Evolutionary conservation across 2,329 filamentous ascomycete species (phyloP).

Genomic region (Arthrobotrys pseudoclavata): DNA sequence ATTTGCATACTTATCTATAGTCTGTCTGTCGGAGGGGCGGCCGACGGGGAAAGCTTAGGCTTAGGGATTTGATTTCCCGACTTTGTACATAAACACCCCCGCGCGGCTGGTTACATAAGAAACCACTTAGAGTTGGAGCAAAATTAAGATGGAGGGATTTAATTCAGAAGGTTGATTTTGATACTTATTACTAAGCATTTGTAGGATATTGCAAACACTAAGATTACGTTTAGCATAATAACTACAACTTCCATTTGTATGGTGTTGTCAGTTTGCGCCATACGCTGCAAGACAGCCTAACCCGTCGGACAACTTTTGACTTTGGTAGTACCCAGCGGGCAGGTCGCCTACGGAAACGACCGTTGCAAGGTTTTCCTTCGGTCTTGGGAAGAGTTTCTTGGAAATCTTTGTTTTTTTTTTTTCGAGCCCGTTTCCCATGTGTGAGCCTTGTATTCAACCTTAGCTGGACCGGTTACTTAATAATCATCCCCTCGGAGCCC

Average conservation of each 20-base stretch:
- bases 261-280: background rate
- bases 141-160: background rate
- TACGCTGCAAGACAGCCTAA: background rate
- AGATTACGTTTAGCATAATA: background rate
- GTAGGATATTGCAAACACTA: background rate
- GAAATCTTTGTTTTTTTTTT: background rate
- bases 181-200: too few relatives aligned
- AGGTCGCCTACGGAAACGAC: background rate
- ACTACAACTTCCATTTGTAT: background rate
- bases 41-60: too few relatives aligned
- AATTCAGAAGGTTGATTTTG: too few relatives aligned
- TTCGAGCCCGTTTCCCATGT: background rate
- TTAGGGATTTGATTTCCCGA: constrained; percentile 10
- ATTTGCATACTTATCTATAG: background rate
- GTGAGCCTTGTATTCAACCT: constrained; percentile 24
- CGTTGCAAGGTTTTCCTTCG: constrained; percentile 1
- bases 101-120: background rate
- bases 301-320: background rate
- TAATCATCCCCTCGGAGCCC: constrained; percentile 1
- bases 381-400: background rate
- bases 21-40: background rate
- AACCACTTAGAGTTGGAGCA: background rate
- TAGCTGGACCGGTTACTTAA: constrained; percentile 20
- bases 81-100: constrained; percentile 4
- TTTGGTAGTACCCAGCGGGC: background rate